Base-by-base conservation (phyloP, 2,329 filamentous ascomycete genomes). In the Cladosporium sp. region DNA sequence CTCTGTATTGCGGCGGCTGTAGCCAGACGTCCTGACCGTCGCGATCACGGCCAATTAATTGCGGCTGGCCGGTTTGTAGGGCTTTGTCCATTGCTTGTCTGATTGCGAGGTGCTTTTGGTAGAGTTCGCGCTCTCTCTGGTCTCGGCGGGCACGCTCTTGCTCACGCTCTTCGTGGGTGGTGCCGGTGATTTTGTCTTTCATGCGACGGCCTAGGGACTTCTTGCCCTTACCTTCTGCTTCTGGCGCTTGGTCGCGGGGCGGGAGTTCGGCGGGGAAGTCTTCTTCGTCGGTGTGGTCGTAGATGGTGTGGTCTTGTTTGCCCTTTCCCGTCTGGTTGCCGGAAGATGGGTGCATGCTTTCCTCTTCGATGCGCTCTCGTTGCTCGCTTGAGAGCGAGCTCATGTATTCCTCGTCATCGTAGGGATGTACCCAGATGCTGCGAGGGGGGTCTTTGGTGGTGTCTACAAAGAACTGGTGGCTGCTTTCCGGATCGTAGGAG, bases 391-490 rank as follows among this genome's bases (percentile, higher is more conserved):
- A 62, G 0, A 83, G 67, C 0, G 72, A 72, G 25, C 59, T 59
- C 20, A 83, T 66, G 59, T 76, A 82, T 43, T 72, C 57, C 2
- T 77, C 72, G 58, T 82, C 80, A 58, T 83, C 80, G 62, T 81
- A 78, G 0, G 80, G 80, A 59, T 83, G 80, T 38, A 75, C 71
- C 80, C 80, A 83, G 56, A 79, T 81, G 50, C 75, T 76, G 40
- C 78, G 73, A 0, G 79, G 78, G 0, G 79, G 79, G 11, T 74
- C 65, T 22, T 69, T 63, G 25, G 59, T 73, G 1, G 78, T 83
- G 64, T 83, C 77, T 58, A 83, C 79, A 64, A 80, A 83, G 73
- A 82, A 84, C 58, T 83, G 79, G 58, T 83, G 80, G 15, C 74
- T 61, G 11, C 69, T 71, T 45, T 75, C 59, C 1, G 72, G 61